Conservation (phyloP, 768 basidiomycete species). For the Boletus vinaceobasis region DNA sequence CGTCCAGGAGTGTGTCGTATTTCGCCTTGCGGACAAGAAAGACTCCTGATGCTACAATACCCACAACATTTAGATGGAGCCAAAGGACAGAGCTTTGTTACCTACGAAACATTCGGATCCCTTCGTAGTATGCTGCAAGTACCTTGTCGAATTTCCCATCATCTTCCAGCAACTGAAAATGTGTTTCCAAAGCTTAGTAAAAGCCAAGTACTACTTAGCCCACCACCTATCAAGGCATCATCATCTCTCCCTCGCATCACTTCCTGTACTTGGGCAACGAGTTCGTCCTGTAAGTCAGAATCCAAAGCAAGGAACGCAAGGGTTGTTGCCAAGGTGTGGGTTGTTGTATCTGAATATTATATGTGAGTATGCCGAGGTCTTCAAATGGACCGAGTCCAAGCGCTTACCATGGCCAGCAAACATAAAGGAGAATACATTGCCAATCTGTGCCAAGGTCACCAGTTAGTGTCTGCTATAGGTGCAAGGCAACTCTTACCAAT, state of each 20-base stretch:
- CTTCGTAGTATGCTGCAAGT: conserved; percentile 31
- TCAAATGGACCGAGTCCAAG: background rate
- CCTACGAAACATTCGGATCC: conserved; percentile 34
- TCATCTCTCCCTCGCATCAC: conserved; percentile 21
- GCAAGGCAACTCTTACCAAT: conserved; percentile 8
- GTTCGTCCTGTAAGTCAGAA: conserved; percentile 30
- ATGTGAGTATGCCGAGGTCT: background rate
- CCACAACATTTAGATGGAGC: background rate
- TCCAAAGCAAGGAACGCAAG: conserved; percentile 31
- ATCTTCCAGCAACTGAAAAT: conserved; percentile 22
- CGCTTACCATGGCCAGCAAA: conserved; percentile 56
- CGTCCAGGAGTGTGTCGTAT: conserved; percentile 26
- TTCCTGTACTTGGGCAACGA: conserved; percentile 28
- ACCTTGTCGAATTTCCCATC: conserved; percentile 29
- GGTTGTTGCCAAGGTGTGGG: conserved; percentile 32
- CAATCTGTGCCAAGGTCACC: conserved; percentile 36
- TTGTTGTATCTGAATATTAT: conserved; percentile 29
- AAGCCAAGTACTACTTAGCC: background rate
- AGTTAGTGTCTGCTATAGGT: background rate
- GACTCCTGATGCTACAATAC: conserved; percentile 26
- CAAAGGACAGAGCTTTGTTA: background rate
- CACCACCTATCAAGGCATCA: conserved; percentile 11
- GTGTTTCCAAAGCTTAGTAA: background rate
- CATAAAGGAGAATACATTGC: conserved; percentile 50
- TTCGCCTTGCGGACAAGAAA: conserved; percentile 29